Evolutionary conservation across 108 stramenopile species (phyloP), one percentile per base, ranked within the genome.

Genomic region (Discostella pseudostelligera): DNA sequence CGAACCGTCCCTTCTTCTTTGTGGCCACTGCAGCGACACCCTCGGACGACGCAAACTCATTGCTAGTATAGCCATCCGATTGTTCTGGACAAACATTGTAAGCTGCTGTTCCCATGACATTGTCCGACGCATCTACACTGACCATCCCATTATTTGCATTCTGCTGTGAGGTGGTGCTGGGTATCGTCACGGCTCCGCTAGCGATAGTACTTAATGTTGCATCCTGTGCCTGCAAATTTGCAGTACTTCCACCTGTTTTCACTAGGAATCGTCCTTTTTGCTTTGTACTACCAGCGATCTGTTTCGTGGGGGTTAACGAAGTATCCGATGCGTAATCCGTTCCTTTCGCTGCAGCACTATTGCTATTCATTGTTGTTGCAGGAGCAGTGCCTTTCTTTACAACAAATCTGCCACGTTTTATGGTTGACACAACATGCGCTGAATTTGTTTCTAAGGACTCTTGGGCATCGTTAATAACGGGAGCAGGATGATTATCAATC

Each of bases 251-350:
- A n/a, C 36, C 62, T 47, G 62, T 72, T 62, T 64, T 72, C n/a
- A 72, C 62, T 25, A 72, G 26, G 32, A 72, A 72, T 43, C 71
- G 48, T 11, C 71, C 71, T 35, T 72, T 74, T 59, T 74, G 65
- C 29, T 74, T 74, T 2, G 49, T 61, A 17, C 57, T n/a, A 13
- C 26, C 8, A 25, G 17, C 22, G 13, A 3, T 42, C 8, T 36
- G 39, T 19, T 39, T 58, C 36, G 16, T 58, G 19, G 37, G 24
- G 22, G 10, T 56, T 5, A 17, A 8, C 25, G 24, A 16, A 22
- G 11, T 28, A 8, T 16, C 5, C 14, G 36, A 56, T 16, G 36
- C n/a, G 47, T 8, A 8, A 22, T 48, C 47, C 47, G 8, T 7
- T 48, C 47, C 14, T 48, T 48, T 8, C 17, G 8, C 17, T 22